phyloP scores from a whole-genome alignment of 75 land plant genomes.

The Chamaecyparis obtusa region DNA sequence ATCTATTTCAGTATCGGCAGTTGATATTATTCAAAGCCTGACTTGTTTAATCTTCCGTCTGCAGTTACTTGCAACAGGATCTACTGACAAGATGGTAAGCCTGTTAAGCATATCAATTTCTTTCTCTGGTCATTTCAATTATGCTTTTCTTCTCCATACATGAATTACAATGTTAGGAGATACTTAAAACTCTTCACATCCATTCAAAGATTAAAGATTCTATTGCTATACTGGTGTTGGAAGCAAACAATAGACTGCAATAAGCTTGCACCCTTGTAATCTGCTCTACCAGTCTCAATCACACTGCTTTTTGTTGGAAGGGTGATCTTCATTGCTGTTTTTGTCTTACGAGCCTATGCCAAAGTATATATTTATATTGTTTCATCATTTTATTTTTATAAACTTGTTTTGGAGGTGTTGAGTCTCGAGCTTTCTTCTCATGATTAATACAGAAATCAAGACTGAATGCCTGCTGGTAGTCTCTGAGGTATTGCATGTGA shows the following conservation, averaged over 20 bases:
- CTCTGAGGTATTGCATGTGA: not conserved
- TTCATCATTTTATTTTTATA: not conserved
- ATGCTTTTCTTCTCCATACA: not conserved
- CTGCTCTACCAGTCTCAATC: too few relatives aligned
- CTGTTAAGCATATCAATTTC: not conserved
- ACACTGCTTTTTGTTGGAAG: not conserved
- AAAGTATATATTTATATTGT: not conserved
- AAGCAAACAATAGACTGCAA: not conserved
- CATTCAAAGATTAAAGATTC: not conserved
- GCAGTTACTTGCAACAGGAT: slow-evolving; percentile 92
- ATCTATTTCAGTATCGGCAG: not conserved
- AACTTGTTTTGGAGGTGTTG: not conserved
- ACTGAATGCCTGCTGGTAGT: not conserved
- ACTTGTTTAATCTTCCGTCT: slow-evolving; percentile 5
- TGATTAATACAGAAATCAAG: not conserved
- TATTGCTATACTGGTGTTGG: not conserved
- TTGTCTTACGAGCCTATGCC: not conserved
- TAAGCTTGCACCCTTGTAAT: not conserved
- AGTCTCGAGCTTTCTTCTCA: not conserved
- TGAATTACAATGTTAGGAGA: not conserved
- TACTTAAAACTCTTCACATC: not conserved
- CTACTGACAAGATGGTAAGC: slow-evolving; percentile 88
- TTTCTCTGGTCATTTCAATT: not conserved
- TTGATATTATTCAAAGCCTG: not conserved
- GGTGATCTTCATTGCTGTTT: not conserved